phyloP scores from a whole-genome alignment of 139 green algal species.

The Tetraselmis striata region DNA sequence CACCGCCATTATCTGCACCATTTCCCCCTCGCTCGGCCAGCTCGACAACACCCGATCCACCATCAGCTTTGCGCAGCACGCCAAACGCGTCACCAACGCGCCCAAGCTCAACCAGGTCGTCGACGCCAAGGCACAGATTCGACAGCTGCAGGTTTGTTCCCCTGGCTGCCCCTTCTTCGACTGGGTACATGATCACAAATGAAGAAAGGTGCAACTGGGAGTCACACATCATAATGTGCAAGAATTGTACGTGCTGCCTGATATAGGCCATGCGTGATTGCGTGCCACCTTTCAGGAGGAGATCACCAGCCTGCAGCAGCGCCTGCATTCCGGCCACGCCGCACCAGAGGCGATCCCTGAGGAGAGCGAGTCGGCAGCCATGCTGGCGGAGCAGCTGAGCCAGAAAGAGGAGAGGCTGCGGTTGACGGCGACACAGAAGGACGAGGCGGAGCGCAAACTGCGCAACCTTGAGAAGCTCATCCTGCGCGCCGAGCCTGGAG shows the following conservation, averaged over 20 bases:
- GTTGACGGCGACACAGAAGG: not conserved
- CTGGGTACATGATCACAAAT: too few species aligned
- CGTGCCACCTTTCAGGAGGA: too few species aligned
- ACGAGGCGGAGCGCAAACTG: not conserved
- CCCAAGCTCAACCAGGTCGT: slow-evolving; percentile 19
- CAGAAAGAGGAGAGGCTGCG: not conserved
- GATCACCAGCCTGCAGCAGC: slow-evolving; percentile 14
- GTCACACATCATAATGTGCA: too few species aligned
- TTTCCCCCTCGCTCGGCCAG: slow-evolving; percentile 1
- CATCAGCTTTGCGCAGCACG: slow-evolving; percentile 23
- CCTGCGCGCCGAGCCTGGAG: slow-evolving; percentile 13
- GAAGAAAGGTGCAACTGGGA: too few species aligned
- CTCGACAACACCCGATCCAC: slow-evolving; percentile 19
- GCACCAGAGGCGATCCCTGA: not conserved
- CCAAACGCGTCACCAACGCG: slow-evolving; percentile 15
- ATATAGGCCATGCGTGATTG: too few species aligned
- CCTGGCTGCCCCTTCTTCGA: not conserved
- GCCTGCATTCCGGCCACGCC: slow-evolving; percentile 6
- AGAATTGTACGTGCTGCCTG: too few species aligned
- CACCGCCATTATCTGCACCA: slow-evolving; percentile 27
- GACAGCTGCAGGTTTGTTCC: slow-evolving; percentile 1
- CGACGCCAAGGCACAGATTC: slow-evolving; percentile 13
- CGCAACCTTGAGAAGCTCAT: slow-evolving; percentile 39
- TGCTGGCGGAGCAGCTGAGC: not conserved
- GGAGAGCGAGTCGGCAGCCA: not conserved